Evolutionary conservation across 2,329 filamentous ascomycete genomes (phyloP).

Genomic region (Talaromyces sp.): DNA sequence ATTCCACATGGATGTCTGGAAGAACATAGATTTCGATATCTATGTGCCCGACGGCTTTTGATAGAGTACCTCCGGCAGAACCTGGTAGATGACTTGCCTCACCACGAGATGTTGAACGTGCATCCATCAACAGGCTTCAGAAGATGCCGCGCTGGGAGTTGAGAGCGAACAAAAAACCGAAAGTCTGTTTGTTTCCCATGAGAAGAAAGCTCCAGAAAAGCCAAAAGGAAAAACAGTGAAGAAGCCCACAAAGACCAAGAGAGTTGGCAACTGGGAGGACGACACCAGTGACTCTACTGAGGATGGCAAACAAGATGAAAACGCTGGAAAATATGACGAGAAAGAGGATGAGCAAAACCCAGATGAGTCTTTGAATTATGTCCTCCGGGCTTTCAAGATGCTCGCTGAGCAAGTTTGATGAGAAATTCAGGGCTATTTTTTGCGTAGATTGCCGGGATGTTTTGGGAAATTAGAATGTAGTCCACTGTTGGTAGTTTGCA

Average conservation of each 20-base stretch:
- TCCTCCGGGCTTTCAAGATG: conserved; percentile 20
- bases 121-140: neutral
- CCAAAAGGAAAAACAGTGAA: conserved; percentile 10
- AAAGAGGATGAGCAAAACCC: conserved; percentile 8
- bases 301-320: neutral
- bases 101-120: neutral
- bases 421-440: conserved; percentile 31
- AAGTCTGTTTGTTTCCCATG: neutral
- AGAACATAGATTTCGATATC: neutral
- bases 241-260: conserved; percentile 13
- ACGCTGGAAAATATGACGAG: conserved; percentile 3
- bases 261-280: conserved; percentile 1
- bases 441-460: conserved; percentile 15
- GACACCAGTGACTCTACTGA: neutral
- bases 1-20: neutral
- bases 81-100: neutral
- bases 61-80: neutral
- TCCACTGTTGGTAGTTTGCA: neutral
- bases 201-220: neutral
- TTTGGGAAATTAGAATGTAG: neutral
- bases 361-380: neutral
- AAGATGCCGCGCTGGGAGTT: neutral
- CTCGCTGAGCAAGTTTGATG: conserved; percentile 28
- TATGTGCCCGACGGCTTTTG: neutral
- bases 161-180: neutral